Base-by-base conservation (phyloP, 2,329 filamentous ascomycete genomes). In the Trichophyton rubrum region DNA sequence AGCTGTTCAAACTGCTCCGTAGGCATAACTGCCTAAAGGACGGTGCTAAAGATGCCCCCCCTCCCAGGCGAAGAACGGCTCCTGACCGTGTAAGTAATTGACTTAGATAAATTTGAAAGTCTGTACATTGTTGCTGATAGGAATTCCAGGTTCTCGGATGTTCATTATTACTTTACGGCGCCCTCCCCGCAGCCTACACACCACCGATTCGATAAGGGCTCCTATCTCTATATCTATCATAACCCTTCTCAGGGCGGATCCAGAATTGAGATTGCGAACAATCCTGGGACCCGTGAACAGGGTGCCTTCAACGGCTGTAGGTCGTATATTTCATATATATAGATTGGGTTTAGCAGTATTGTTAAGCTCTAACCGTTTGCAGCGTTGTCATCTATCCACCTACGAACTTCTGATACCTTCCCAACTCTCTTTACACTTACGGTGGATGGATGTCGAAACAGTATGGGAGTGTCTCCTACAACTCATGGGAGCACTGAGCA, bases 181-280 rank as follows among this genome's bases (percentile, higher is more conserved):
- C 84, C 84, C 2, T 74, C 74, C 3, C 74, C 78, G 41, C 80
- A 77, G 61, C 82, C 83, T 47, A 71, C 75, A 40, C 80, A 84
- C 65, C 81, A 86, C 69, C 81, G 84, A 57, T 86, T 86, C 71
- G 81, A 84, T 66, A 84, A 83, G 67, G 77, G 80, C 62, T 85
- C 82, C 56, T 86, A 86, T 72, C 74, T 86, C 63, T 86, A 86
- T 70, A 71, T 86, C 59, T 85, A 84, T 70, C 78, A 84, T 70
- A 80, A 83, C 66, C 74, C 79, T 8, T 74, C 75, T 57, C 75
- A 79, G 62, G 76, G 78, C 57, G 79, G 75, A 61, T 77, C 79
- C 13, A 79, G 84, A 63, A 71, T 86, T 57, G 84, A 86, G 70
- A 75, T 86, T 62, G 84, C 84, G 38, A 85, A 86, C 68, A 79